Evolutionary conservation across 1,284 basidiomycete species (phyloP).

Genomic region (Malassezia pachydermatis): DNA sequence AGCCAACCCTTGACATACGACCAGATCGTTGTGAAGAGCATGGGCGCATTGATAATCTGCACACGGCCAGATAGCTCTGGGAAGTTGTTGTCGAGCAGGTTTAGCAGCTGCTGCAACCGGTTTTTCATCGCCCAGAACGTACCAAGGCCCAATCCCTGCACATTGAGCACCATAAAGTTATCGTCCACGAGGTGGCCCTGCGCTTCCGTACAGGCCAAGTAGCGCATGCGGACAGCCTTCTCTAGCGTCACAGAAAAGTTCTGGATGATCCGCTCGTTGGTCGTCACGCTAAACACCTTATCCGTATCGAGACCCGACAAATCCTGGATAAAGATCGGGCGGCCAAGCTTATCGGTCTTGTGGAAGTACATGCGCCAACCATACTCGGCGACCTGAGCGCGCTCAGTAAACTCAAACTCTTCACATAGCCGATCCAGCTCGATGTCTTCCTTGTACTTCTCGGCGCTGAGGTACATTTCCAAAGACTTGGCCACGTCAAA

Average conservation of each 20-base stretch:
- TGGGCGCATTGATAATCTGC: constrained; percentile 45
- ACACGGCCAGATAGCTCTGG: constrained; percentile 41
- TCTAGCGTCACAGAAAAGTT: constrained; percentile 45
- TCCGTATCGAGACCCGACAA: constrained; percentile 31
- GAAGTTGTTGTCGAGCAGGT: constrained; percentile 40
- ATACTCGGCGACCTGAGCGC: constrained; percentile 28
- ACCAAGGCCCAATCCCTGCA: constrained; percentile 32
- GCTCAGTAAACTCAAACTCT: constrained; percentile 32
- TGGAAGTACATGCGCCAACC: constrained; percentile 48
- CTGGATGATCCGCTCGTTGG: constrained; percentile 35
- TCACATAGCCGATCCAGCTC: constrained; percentile 25
- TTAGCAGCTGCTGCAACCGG: constrained; percentile 37
- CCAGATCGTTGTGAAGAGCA: constrained; percentile 42
- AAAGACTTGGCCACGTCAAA: constrained; percentile 31
- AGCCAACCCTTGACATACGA: constrained; percentile 42
- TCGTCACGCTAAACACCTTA: constrained; percentile 28
- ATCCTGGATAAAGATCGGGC: constrained; percentile 46
- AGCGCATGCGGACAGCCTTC: constrained; percentile 33
- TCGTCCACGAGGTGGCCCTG: constrained; percentile 35
- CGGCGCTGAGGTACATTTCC: constrained; percentile 36
- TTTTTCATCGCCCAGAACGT: constrained; percentile 44
- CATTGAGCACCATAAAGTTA: constrained; percentile 44
- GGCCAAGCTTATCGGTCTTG: constrained; percentile 34
- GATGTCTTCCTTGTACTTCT: constrained; percentile 36
- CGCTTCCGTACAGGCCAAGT: constrained; percentile 27